Base-by-base conservation (phyloP, 805 yeast genomes). In the Pichia occidentalis region DNA sequence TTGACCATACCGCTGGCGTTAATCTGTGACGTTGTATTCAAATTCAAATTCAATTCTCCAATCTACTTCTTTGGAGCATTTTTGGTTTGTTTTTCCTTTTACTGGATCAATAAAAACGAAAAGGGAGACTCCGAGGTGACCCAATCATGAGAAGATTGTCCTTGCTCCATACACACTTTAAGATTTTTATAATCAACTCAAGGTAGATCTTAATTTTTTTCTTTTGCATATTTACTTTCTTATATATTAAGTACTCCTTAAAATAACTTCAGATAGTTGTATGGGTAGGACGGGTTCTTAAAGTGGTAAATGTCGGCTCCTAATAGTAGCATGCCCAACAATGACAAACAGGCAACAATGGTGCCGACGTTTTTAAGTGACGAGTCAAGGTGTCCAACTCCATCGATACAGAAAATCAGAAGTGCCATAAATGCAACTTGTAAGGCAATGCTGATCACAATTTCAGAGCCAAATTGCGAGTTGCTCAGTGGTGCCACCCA, bases 1-100 rank as follows among this genome's bases (percentile, higher is more conserved):
- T 75, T 88, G 43, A 90, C 97, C 0, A 92, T 92, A 14, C 98
- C 98, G 3, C 71, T 92, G 36, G 95, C 97, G 0, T 84, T 92
- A 85, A 58, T 86, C 23, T 95, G 96, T 22, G 98, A 92, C 56
- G 69, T 86, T 57, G 39, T 86, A 5, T 64, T 87, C 47, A 81
- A 84, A 53, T 75, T 73, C 24, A 77, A 80, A 46, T 57, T 64
- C 24, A 71, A 85, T 50, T 71, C 85, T 13, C 48, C 68, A 28
- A 54, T 76, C 39, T 92, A 92, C 54, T 60, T 81, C 10, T 49
- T 81, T 25, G 97, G 97, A 1, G 97, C 97, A 2, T 51, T 61
- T 3, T 64, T 87, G 34, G 95, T 92, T 26, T 75, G 88, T 19
- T 60, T 77, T 17, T 90, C 97, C 1, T 92, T 92, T 56, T 73